Evolutionary conservation across 352 stramenopile genomes (phyloP).

Genomic region (Phytopythium montanum): DNA sequence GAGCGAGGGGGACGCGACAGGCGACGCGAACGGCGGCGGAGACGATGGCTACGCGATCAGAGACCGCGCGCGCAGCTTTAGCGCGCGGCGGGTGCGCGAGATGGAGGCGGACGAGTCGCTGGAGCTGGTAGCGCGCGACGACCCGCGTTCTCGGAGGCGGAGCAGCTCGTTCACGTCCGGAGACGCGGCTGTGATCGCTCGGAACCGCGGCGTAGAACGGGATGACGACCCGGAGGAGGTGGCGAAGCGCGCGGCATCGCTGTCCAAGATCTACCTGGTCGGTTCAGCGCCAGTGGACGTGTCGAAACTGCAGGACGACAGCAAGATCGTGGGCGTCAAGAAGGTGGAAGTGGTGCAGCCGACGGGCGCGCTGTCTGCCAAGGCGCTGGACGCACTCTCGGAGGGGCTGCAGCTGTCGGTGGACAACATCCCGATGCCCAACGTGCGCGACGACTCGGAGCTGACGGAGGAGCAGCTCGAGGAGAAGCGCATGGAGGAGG

Average conservation of each 20-base stretch:
- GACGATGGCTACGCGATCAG: constrained; percentile 21
- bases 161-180: constrained; percentile 69
- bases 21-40: constrained; percentile 11
- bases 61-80: constrained; percentile 45
- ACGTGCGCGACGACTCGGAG: constrained; percentile 22
- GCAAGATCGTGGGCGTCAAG: constrained; percentile 72
- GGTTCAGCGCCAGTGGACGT: constrained; percentile 80
- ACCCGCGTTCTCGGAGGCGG: constrained; percentile 22
- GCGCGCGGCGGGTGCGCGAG: constrained; percentile 27
- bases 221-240: constrained; percentile 36
- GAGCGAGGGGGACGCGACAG: not conserved
- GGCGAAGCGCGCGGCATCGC: constrained; percentile 59
- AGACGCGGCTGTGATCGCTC: constrained; percentile 6
- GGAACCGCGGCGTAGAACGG: constrained; percentile 8
- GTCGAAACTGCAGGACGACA: constrained; percentile 72
- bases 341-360: constrained; percentile 73
- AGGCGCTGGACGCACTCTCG: constrained; percentile 74
- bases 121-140: not conserved
- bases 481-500: constrained; percentile 86
- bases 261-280: constrained; percentile 85
- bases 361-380: constrained; percentile 66
- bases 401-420: constrained; percentile 71
- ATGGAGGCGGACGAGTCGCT: constrained; percentile 22
- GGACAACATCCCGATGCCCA: constrained; percentile 45
- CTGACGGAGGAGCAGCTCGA: constrained; percentile 77